Conservation (phyloP, 768 basidiomycete species). For the Rhodotorula babjevae region DNA sequence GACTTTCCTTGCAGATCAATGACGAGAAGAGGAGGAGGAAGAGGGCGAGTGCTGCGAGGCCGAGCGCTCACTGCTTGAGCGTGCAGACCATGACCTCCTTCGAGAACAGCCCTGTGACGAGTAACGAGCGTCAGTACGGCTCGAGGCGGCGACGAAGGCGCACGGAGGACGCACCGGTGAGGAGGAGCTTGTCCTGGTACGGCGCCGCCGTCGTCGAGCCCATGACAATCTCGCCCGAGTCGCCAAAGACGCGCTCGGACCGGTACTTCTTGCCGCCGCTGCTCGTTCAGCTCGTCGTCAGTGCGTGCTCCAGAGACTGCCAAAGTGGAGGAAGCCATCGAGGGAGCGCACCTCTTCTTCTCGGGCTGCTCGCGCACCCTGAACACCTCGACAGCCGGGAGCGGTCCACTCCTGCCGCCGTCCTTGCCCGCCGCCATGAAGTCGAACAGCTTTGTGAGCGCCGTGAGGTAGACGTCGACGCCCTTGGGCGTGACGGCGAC, state of each 20-base stretch:
- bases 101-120: slow-evolving; percentile 2
- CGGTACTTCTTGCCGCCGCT: slow-evolving; percentile 28
- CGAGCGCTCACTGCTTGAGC: neutral
- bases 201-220: slow-evolving; percentile 56
- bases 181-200: slow-evolving; percentile 54
- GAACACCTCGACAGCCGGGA: slow-evolving; percentile 45
- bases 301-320: too few species aligned
- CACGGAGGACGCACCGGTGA: slow-evolving; percentile 21
- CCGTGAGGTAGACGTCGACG: slow-evolving; percentile 58
- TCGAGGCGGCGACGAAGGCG: neutral
- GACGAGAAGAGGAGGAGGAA: too few species aligned
- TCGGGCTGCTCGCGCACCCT: slow-evolving; percentile 44
- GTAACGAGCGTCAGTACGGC: neutral
- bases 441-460: slow-evolving; percentile 50
- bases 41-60: too few species aligned
- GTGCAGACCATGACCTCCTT: slow-evolving; percentile 11
- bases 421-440: slow-evolving; percentile 39
- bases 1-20: too few species aligned
- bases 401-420: slow-evolving; percentile 47
- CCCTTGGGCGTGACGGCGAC: slow-evolving; percentile 55
- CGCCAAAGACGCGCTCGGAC: slow-evolving; percentile 60
- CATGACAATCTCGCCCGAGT: slow-evolving; percentile 59
- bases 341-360: slow-evolving; percentile 53
- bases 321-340: too few species aligned
- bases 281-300: too few species aligned